Evolutionary conservation across 805 yeast genomes (phyloP), one percentile per base, ranked within the genome.

Genomic region (Wickerhamiella musiphila): DNA sequence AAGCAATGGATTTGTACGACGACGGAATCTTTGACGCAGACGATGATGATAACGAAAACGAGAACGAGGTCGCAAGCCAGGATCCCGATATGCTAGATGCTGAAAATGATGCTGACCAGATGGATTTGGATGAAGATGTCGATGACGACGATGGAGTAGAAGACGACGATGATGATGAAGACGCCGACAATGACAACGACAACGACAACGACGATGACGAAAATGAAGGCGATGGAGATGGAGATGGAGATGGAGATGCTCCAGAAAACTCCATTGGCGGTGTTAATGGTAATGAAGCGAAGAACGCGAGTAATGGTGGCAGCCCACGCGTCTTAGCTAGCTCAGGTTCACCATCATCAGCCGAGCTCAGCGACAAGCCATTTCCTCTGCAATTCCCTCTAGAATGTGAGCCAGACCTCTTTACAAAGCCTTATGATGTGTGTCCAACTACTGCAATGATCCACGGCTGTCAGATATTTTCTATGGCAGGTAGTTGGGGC

Each of bases 391-490:
- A n/a, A n/a, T n/a, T n/a, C n/a, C n/a, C n/a, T n/a, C n/a, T n/a
- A n/a, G n/a, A n/a, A n/a, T n/a, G n/a, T n/a, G n/a, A n/a, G n/a
- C n/a, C n/a, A n/a, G n/a, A n/a, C n/a, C n/a, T n/a, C n/a, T n/a
- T n/a, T n/a, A n/a, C 81, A 6, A 58, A 64, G 2, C 56, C 67
- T 1, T 71, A 73, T 43, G 92, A 78, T 35, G 70, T 86, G 2
- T 61, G 68, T 23, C 96, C 98, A 0, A 67, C 77, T 8, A 92
- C 78, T 14, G 94, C 95, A 2, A 73, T 84, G 8, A 86, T 93
- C 1, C 82, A 79, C 45, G 65, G 81, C 1, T 57, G 79, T 1
- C 73, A 78, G 18, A 75, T 90, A 20, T 82, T 82, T 53, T 66
- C 90, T 2, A 43, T 86, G 22, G 75, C 84, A 2, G 58, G 82